phyloP scores from a whole-genome alignment of 2,329 filamentous ascomycete species.

The Fusarium newnesense region DNA sequence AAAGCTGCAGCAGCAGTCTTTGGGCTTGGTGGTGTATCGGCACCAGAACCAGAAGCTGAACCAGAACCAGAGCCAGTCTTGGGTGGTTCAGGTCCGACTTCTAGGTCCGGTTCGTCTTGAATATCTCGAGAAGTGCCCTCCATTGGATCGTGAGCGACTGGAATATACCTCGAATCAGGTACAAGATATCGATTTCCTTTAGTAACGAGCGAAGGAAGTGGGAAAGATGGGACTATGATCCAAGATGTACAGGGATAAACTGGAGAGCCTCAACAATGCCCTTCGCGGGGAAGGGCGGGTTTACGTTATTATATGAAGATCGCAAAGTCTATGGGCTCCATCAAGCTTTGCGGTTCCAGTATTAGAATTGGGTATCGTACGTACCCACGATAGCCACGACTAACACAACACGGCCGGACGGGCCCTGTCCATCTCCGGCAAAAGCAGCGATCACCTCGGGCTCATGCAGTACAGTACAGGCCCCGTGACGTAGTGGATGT shows the following conservation, averaged over 20 bases:
- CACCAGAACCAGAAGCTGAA: background rate
- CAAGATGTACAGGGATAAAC: slow-evolving; percentile 19
- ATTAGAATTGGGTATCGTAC: slow-evolving; percentile 5
- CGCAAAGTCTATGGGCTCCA: slow-evolving; percentile 9
- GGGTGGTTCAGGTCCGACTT: slow-evolving; percentile 18
- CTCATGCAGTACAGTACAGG: slow-evolving; percentile 16
- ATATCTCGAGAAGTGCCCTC: slow-evolving; percentile 34
- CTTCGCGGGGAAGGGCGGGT: slow-evolving; percentile 28
- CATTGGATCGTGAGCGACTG: slow-evolving; percentile 24
- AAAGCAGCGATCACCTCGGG: slow-evolving; percentile 33
- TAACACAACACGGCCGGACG: slow-evolving; percentile 19
- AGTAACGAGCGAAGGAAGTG: slow-evolving; percentile 24
- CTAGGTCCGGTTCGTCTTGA: slow-evolving; percentile 39
- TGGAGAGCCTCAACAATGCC: slow-evolving; percentile 8
- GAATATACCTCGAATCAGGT: background rate
- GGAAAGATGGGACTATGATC: slow-evolving; percentile 23
- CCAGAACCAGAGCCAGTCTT: background rate
- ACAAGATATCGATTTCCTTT: background rate
- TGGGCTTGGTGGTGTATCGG: slow-evolving; percentile 23
- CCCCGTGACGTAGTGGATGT: slow-evolving; percentile 37
- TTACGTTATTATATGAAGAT: slow-evolving; percentile 33
- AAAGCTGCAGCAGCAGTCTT: slow-evolving; percentile 28
- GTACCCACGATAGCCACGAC: slow-evolving; percentile 6
- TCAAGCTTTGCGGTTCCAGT: slow-evolving; percentile 1
- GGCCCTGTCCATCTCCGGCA: slow-evolving; percentile 27